Evolutionary conservation across 352 stramenopile species (phyloP), one percentile per base, ranked within the genome.

Genomic region (Phytophthora pisi): DNA sequence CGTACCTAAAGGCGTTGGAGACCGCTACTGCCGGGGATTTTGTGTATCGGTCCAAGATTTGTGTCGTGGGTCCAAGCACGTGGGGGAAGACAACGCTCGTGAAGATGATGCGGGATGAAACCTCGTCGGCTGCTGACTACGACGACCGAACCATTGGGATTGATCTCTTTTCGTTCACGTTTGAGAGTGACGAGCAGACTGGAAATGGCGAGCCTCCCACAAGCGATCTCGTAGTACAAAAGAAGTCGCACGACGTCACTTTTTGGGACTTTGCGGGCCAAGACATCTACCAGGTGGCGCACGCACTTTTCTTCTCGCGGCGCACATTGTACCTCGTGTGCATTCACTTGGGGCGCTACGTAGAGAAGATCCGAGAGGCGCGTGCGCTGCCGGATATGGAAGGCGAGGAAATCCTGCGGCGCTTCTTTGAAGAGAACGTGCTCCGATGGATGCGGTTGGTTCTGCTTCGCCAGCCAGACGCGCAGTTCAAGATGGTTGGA

Each of bases 201-300:
- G 36, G 36, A 43, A 6, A 43, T 38, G 31, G 11, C 1, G 31
- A 13, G 11, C 8, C 9, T 38, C 11, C 31, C 31, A 53, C 2
- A 16, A 28, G 34, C 15, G 46, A 50, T 15, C 40, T 20, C 20
- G 20, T 20, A 20, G 20, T 20, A 20, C 36, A 20, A 47, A 55
- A 36, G 49, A 51, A 31, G 15, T 8, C 1, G 31, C 43, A 68
- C 11, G 24, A 70, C 23, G 38, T 70, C 4, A 61, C 30, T 3
- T 62, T 74, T 4, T 74, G 66, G 66, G 55, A 70, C 46, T 66
- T 66, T 9, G 66, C 66, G 5, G 66, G 66, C 3, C 61, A 74
- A 13, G 46, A 70, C 11, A 43, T 70, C 11, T 74, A 74, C 28
- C 61, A 70, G 1, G 56, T 68, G 1, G 24, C 61, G 3, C 61